Conservation (phyloP, 495 filamentous ascomycete genomes). For the Aspergillus incahuasiensis region DNA sequence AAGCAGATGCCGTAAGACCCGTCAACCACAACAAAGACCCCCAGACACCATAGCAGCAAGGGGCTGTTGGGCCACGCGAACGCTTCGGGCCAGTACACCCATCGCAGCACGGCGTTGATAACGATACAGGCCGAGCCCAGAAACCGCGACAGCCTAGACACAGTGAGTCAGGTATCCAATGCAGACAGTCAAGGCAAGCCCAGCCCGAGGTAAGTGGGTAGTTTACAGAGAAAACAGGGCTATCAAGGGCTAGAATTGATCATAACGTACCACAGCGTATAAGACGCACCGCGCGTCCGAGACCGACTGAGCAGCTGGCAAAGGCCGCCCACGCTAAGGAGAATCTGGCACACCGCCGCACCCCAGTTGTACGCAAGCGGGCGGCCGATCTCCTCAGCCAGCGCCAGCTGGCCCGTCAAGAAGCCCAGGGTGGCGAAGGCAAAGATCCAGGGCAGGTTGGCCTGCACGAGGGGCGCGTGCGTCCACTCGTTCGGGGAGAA, state of each 20-base stretch:
- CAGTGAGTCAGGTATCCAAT: too few species aligned
- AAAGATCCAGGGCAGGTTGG: not conserved
- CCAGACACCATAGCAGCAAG: not conserved
- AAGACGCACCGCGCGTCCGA: conserved; percentile 13
- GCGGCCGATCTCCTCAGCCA: conserved; percentile 9
- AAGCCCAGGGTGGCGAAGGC: not conserved
- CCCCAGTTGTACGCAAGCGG: conserved; percentile 8
- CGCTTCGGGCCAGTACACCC: not conserved
- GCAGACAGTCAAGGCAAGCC: too few species aligned
- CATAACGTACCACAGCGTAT: conserved; percentile 12
- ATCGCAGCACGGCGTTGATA: not conserved
- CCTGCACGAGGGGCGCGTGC: not conserved
- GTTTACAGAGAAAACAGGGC: too few species aligned
- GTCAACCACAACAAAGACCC: not conserved
- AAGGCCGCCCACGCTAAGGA: conserved; percentile 4
- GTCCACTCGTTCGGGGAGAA: not conserved
- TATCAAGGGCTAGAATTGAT: too few species aligned
- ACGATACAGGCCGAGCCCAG: not conserved
- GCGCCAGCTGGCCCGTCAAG: not conserved
- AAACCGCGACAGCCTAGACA: conserved; percentile 7
- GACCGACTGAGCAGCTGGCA: conserved; percentile 10
- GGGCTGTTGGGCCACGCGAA: not conserved
- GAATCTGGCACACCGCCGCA: conserved; percentile 9
- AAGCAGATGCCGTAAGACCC: not conserved
- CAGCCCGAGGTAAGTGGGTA: too few species aligned